Base-by-base conservation (phyloP, 495 filamentous ascomycete species). In the Xylaria intraflava region DNA sequence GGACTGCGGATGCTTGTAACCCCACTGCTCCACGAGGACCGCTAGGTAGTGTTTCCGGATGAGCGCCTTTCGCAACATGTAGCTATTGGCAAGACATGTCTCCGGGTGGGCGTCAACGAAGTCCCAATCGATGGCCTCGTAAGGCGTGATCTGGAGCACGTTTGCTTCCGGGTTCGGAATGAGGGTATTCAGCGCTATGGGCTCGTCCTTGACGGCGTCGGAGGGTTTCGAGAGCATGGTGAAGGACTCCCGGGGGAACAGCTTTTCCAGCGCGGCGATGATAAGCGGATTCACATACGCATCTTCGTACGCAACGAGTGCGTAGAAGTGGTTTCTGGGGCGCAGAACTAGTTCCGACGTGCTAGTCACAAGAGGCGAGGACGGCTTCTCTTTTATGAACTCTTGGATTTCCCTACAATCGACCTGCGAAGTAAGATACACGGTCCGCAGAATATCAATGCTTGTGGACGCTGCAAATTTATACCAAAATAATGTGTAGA, bases 31-130 rank as follows among this genome's bases (percentile, higher is more conserved):
- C 31, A 94, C 78, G 0, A 92, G 96, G 14, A 83, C 82, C 5
- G 83, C 80, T 3, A 98, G 78, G 65, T 89, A 96, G 65, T 98
- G 93, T 67, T 98, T 98, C 44, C 93, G 82, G 62, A 96, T 96
- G n/a, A 98, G 72, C 1, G 93, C 93, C 77, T 96, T 97, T 61
- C 93, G 90, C 67, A 96, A 91, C 61, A 96, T 82, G 65, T 95
- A 96, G 55, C 85, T 83, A 65, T 93, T 95, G 30, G 81, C 74
- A 5, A 90, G 77, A 38, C 75, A 82, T 1, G 78, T 81, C 10
- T 60, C 64, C 0, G 86, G 71, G 56, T 87, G 74, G 7, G 70
- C 65, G 51, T 88, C 71, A 40, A 85, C 72, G 55, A 87, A 82
- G 27, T 85, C 81, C 64, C 95, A 97, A 58, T 90, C 85, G 50